phyloP scores from a whole-genome alignment of 768 basidiomycete species.

The Mycena metata region DNA sequence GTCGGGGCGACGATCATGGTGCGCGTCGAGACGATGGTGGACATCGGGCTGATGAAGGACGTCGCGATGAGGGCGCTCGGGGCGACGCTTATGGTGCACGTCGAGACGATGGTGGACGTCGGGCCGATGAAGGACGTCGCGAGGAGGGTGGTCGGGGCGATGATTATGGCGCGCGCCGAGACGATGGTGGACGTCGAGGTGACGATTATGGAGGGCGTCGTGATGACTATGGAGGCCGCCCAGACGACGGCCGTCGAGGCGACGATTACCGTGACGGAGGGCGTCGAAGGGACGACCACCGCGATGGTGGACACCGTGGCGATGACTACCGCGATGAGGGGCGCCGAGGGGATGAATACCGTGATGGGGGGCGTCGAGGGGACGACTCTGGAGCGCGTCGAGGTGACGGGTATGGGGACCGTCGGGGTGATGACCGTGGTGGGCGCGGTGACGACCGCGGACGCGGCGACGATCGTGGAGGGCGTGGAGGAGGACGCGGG shows the following conservation, averaged over 20 bases:
- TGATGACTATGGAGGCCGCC: too few species aligned
- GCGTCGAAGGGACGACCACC: neutral
- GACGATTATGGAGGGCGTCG: constrained; percentile 6
- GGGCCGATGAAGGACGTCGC: neutral
- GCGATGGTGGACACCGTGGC: neutral
- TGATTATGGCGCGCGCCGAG: neutral
- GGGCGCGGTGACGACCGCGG: constrained; percentile 1
- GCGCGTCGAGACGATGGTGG: too few species aligned
- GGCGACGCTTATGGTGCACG: too few species aligned
- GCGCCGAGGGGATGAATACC: neutral
- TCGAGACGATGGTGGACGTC: neutral
- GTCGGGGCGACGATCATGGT: too few species aligned
- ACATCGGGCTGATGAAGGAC: neutral
- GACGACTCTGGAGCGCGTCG: neutral
- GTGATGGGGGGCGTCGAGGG: neutral
- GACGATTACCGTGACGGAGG: neutral
- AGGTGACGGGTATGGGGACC: neutral
- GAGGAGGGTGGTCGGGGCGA: constrained; percentile 6
- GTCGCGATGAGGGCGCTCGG: neutral
- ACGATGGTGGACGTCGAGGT: neutral
- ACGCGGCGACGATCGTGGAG: neutral
- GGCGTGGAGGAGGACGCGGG: neutral
- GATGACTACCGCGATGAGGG: neutral
- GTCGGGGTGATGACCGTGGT: constrained; percentile 3
- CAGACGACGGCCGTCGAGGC: too few species aligned